A percentile compares a stretch with the other conserved stretches of the same genome.
Evolutionary conservation across 331 rosid genomes (phyloP).

Genomic region (Quercus tomentella): DNA sequence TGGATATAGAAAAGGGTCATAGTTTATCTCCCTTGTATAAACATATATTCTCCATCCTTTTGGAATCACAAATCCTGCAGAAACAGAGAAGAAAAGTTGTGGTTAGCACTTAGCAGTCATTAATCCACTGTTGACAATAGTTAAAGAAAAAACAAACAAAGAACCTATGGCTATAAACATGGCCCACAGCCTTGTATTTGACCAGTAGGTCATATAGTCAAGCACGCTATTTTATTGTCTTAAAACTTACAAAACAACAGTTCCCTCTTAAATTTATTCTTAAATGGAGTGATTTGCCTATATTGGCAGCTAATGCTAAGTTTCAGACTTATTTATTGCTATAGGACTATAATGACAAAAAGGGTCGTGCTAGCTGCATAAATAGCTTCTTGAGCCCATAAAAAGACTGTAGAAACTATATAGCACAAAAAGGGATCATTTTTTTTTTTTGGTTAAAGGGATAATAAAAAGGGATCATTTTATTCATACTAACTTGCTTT

Average conservation of each 20-base stretch:
- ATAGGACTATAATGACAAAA: conserved; percentile 17
- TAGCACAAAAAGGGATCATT: neutral
- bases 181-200: too few relatives aligned
- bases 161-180: too few relatives aligned
- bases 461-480: neutral
- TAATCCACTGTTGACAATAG: neutral
- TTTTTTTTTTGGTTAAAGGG: too few relatives aligned
- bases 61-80: conserved; percentile 81
- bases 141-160: neutral
- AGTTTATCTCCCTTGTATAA: conserved; percentile 87
- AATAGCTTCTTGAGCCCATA: conserved; percentile 56
- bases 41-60: conserved; percentile 96
- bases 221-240: too few relatives aligned
- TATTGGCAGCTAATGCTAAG: conserved; percentile 32
- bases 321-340: conserved; percentile 16
- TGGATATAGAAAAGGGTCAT: conserved; percentile 65
- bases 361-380: conserved; percentile 21
- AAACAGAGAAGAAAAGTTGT: neutral
- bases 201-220: too few relatives aligned
- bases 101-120: conserved; percentile 4
- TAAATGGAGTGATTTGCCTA: conserved; percentile 30
- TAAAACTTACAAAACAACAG: neutral
- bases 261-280: conserved; percentile 28
- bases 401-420: conserved; percentile 22
- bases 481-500: neutral